Evolutionary conservation across 1,284 basidiomycete genomes (phyloP).

Genomic region (Vanrija humicola): DNA sequence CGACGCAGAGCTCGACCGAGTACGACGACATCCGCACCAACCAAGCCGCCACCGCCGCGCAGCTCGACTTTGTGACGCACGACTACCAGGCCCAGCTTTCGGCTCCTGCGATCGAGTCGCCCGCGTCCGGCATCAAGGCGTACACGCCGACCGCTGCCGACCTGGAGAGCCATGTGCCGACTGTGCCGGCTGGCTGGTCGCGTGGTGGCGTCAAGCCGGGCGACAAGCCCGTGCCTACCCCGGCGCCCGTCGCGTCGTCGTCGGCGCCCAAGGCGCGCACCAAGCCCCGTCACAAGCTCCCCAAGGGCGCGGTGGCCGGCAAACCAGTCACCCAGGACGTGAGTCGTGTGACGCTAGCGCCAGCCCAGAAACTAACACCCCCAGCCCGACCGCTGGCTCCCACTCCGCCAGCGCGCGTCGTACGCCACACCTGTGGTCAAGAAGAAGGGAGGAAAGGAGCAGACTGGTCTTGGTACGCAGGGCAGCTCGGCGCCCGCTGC

Average conservation of each 20-base stretch:
- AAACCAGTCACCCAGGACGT: slow-evolving; percentile 44
- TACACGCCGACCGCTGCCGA: slow-evolving; percentile 29
- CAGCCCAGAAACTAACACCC: background rate
- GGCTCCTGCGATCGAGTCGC: slow-evolving; percentile 17
- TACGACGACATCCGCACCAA: slow-evolving; percentile 79
- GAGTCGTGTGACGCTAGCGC: slow-evolving; percentile 15
- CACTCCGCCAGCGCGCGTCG: slow-evolving; percentile 38
- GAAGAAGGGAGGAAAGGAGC: slow-evolving; percentile 49
- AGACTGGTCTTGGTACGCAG: slow-evolving; percentile 15
- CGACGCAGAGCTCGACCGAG: slow-evolving; percentile 71
- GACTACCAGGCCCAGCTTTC: slow-evolving; percentile 57
- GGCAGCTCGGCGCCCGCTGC: slow-evolving; percentile 2
- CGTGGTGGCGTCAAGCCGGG: slow-evolving; percentile 5
- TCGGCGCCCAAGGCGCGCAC: slow-evolving; percentile 11
- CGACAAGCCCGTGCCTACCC: background rate
- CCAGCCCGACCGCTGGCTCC: slow-evolving; percentile 49
- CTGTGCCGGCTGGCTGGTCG: slow-evolving; percentile 38
- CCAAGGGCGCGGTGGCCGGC: slow-evolving; percentile 39
- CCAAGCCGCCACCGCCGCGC: slow-evolving; percentile 68
- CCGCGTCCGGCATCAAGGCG: slow-evolving; percentile 5
- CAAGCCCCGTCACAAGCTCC: slow-evolving; percentile 42
- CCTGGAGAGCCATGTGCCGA: slow-evolving; percentile 37
- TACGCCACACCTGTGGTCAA: slow-evolving; percentile 33
- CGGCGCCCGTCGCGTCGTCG: slow-evolving; percentile 4
- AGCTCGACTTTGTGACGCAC: slow-evolving; percentile 72